Evolutionary conservation across 2,329 filamentous ascomycete species (phyloP), one percentile per base, ranked within the genome.

Genomic region (Zalaria sp.): DNA sequence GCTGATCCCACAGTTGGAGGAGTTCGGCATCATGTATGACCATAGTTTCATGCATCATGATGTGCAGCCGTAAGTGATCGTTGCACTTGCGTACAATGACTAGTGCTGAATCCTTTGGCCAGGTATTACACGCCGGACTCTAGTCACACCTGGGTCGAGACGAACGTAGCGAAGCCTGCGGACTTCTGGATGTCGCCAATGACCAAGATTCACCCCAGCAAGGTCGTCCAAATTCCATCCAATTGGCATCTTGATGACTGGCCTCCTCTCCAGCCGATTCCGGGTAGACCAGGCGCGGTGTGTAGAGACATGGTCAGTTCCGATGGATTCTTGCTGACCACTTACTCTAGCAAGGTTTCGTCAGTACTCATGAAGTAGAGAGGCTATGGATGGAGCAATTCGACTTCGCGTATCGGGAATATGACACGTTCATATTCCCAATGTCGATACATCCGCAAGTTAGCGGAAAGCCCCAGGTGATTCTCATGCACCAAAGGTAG

Each of bases 41-140:
- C 66, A 69, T 47, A 63, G 58, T 3, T 65, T 68, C 51, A 65
- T 69, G 64, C 66, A 69, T 47, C 64, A 69, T 48, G 67, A 69
- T 49, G 59, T 59, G 9, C 63, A 67, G 46, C 58, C 58, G 7
- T 64, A 38, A 42, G 40, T 38, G 29, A 32, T 32, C 29, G 29
- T 32, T 9, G 5, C 5, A 34, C 10, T 26, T 18, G 29, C 5
- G 29, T 29, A 32, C 7, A 38, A 35, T 31, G 27, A 34, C n/a
- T 3, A 4, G 28, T 5, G 26, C 37, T 38, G 8, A 26, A 5
- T 7, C 8, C 8, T 7, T 38, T 25, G 37, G 37, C 25, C 37
- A 38, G 37, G 27, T 56, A 53, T 42, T 56, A 34, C 6, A 52
- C 53, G 4, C 53, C 53, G 5, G 48, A 54, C 18, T 46, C 43